phyloP scores from a whole-genome alignment of 352 stramenopile genomes.

The Phytopythium mirpurense region DNA sequence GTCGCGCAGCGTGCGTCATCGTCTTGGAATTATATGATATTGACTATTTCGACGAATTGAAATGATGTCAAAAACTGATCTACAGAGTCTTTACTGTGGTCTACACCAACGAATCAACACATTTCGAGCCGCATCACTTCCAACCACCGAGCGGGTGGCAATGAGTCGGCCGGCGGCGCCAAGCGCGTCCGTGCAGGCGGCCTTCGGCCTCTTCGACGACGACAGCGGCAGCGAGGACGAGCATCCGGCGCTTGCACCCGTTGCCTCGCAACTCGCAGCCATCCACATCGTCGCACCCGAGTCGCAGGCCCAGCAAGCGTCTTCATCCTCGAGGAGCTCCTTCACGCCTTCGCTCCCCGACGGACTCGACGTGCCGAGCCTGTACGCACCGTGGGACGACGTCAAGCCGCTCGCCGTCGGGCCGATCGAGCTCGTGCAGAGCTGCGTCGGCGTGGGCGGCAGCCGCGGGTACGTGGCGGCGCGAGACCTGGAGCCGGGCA shows the following conservation, averaged over 20 bases:
- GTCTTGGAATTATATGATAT: no score
- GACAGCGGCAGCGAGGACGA: constrained; percentile 63
- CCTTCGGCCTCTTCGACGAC: constrained; percentile 82
- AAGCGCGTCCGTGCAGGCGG: constrained; percentile 58
- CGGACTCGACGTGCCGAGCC: constrained; percentile 16
- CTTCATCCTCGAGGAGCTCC: constrained; percentile 1
- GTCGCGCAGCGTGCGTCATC: constrained; percentile 23
- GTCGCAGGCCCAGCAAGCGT: neutral
- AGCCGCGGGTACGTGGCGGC: constrained; percentile 86
- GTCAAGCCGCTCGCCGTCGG: constrained; percentile 76
- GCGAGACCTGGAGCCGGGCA: constrained; percentile 77
- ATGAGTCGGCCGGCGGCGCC: constrained; percentile 10
- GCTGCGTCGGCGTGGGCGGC: constrained; percentile 59
- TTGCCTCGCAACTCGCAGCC: constrained; percentile 17
- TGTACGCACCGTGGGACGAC: constrained; percentile 75
- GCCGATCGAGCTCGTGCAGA: constrained; percentile 62
- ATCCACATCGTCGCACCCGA: constrained; percentile 13
- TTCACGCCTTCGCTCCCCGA: neutral
- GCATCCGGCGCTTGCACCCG: constrained; percentile 9
- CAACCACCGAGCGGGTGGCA: no score
- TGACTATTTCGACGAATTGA: no score
- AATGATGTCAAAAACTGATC: no score
- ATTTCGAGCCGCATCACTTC: no score
- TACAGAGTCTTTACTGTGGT: no score
- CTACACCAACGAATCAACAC: no score